These are phyloP conservation scores for Vitis rotundifolia DNA, from an alignment of 164 flowering plant genomes.

Conservation along the genomic window DNA sequence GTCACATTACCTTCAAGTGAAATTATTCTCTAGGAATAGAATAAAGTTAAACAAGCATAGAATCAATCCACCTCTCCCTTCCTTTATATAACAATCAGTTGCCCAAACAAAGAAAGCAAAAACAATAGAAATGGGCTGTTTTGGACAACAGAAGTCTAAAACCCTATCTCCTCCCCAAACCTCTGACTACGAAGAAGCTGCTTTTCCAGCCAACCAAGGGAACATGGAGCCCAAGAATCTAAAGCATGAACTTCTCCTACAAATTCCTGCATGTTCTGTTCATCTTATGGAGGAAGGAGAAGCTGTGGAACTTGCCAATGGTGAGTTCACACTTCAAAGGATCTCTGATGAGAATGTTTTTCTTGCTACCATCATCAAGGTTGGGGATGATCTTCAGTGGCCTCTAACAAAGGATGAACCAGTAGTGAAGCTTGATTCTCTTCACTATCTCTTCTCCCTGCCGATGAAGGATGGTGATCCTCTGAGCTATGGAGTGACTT, in stretches of 20 bases:
- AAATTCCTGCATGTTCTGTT: slow-evolving; percentile 61
- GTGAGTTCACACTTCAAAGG: slow-evolving; percentile 48
- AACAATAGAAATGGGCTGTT: too few relatives aligned
- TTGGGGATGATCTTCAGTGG: slow-evolving; percentile 86
- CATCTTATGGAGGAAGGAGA: slow-evolving; percentile 68
- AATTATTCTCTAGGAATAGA: too few relatives aligned
- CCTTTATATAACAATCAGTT: too few relatives aligned
- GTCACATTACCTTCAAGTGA: too few relatives aligned
- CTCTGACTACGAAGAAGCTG: too few relatives aligned
- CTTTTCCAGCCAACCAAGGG: not conserved
- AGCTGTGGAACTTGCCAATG: slow-evolving; percentile 52
- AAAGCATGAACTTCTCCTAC: slow-evolving; percentile 47
- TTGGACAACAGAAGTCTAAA: not conserved
- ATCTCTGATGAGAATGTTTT: slow-evolving; percentile 42
- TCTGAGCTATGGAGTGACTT: slow-evolving; percentile 78
- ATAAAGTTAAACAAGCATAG: too few relatives aligned
- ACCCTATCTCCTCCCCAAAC: slow-evolving; percentile 1
- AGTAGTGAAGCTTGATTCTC: slow-evolving; percentile 66
- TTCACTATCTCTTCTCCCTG: slow-evolving; percentile 75
- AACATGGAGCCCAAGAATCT: slow-evolving; percentile 22
- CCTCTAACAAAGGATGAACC: slow-evolving; percentile 94
- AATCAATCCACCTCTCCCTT: too few relatives aligned
- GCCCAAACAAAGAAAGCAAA: too few relatives aligned
- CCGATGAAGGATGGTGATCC: slow-evolving; percentile 55
- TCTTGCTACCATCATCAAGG: slow-evolving; percentile 55